These are phyloP conservation scores for Aspergillus flavus DNA, from an alignment of 2,329 filamentous ascomycete genomes.

Conservation along the genomic window DNA sequence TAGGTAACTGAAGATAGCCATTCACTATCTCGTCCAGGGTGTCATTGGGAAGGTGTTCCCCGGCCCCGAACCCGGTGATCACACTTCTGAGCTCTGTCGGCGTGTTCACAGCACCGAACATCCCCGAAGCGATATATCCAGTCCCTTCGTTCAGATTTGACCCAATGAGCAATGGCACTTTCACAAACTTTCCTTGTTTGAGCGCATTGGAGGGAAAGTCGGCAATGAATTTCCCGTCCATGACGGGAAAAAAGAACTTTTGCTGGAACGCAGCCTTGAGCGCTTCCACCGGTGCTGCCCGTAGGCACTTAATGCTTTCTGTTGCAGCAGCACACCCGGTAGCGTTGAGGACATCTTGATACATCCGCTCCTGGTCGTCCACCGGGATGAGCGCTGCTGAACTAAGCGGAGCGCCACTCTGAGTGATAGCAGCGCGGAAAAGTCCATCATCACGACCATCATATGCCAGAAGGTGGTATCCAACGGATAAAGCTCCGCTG, in stretches of 20 bases:
- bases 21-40: not conserved
- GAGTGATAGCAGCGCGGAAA: slow-evolving; percentile 25
- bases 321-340: slow-evolving; percentile 9
- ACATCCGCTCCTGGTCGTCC: slow-evolving; percentile 10
- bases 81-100: slow-evolving; percentile 3
- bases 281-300: not conserved
- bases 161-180: slow-evolving; percentile 12
- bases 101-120: not conserved
- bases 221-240: slow-evolving; percentile 11
- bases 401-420: slow-evolving; percentile 17
- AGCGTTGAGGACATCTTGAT: slow-evolving; percentile 10
- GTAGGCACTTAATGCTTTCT: slow-evolving; percentile 13
- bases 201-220: slow-evolving; percentile 1
- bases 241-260: slow-evolving; percentile 7
- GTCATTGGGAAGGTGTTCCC: not conserved
- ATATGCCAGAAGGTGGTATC: slow-evolving; percentile 24
- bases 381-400: slow-evolving; percentile 1
- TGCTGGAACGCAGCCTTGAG: slow-evolving; percentile 10
- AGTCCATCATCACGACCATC: slow-evolving; percentile 26
- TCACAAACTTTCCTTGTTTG: slow-evolving; percentile 8
- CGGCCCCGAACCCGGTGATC: not conserved
- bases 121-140: not conserved
- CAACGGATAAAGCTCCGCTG: slow-evolving; percentile 21
- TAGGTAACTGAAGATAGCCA: not conserved
- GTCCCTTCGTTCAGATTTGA: slow-evolving; percentile 17